Evolutionary conservation across 2,329 filamentous ascomycete species (phyloP), one percentile per base, ranked within the genome.

Genomic region (Monilinia fructigena): DNA sequence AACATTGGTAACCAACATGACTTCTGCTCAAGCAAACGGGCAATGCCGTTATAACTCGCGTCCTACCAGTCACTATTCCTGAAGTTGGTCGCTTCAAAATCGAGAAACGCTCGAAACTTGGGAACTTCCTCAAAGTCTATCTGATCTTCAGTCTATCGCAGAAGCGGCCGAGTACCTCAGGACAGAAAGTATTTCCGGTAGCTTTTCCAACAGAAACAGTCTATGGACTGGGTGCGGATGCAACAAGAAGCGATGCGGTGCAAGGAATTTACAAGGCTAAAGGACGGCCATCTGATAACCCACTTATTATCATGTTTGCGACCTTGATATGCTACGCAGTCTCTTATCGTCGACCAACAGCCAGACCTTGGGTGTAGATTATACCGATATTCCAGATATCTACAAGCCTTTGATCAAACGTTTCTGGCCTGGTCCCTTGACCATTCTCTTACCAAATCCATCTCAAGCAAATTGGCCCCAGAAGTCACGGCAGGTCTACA

Each of bases 191-290:
- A 77, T 80, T 80, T 47, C 95, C 95, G 5, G 92, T 99, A 58
- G 95, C 92, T 1, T 99, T 99, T 76, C 95, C 95, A 0, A 99
- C 95, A 0, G 95, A 99, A 79, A 99, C 95, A 0, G 95, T 99
- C 0, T 99, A 99, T 76, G 95, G 95, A 0, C 84, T 99, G 10
- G 95, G 93, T n/a, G 95, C 95, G 18, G 95, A 98, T 79, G 95
- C 95, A 14, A 98, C 93, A 35, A 86, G 92, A 73, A 92, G 89
- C 74, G 82, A 81, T 31, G 90, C 94, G 2, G 94, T 98, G 8
- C 87, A 85, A 74, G 93, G 93, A n/a, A 99, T 99, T 71, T 99
- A 95, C 78, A 83, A 86, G 28, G 93, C 92, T 63, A 99, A 99
- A 79, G 90, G 92, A 66, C 82, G 95, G 65, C 95, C 95, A 4